Evolutionary conservation across 2,329 filamentous ascomycete genomes (phyloP).

Genomic region (Paracamarosporium sp.): DNA sequence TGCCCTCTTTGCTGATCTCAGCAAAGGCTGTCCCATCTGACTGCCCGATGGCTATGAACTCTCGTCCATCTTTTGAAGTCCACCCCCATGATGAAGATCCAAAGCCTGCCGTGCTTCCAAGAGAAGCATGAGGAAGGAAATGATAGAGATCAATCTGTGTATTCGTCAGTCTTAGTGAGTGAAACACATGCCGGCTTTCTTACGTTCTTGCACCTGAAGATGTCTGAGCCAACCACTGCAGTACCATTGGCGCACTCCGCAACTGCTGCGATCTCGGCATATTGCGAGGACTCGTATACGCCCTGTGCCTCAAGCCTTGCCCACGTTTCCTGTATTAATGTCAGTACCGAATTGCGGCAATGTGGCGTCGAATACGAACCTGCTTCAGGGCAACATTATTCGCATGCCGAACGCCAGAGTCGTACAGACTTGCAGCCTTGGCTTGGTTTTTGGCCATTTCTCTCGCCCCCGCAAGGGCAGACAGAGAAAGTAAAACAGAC

Average conservation of each 20-base stretch:
- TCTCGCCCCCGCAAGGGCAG: constrained; percentile 41
- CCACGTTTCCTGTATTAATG: constrained; percentile 45
- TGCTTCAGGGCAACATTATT: constrained; percentile 45
- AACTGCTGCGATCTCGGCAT: constrained; percentile 40
- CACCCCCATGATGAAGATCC: constrained; percentile 62
- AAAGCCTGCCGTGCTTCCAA: constrained; percentile 56
- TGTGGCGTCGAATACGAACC: constrained; percentile 26
- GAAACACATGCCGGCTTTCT: constrained; percentile 5
- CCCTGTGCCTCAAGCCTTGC: constrained; percentile 41
- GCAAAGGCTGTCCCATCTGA: constrained; percentile 62
- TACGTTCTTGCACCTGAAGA: constrained; percentile 48
- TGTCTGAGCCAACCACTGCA: constrained; percentile 42
- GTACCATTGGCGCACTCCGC: constrained; percentile 46
- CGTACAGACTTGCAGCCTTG: constrained; percentile 45
- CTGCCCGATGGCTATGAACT: constrained; percentile 63
- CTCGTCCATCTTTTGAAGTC: constrained; percentile 59
- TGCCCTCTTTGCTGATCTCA: constrained; percentile 59
- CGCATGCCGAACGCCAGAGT: constrained; percentile 47
- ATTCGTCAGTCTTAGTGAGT: constrained; percentile 8
- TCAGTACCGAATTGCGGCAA: constrained; percentile 21
- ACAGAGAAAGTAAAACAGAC: constrained; percentile 36
- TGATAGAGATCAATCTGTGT: constrained; percentile 60
- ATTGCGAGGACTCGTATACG: constrained; percentile 42
- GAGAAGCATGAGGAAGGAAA: constrained; percentile 61
- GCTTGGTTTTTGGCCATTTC: constrained; percentile 44